phyloP scores from a whole-genome alignment of 306 rosid species.

The Quillaja saponaria region DNA sequence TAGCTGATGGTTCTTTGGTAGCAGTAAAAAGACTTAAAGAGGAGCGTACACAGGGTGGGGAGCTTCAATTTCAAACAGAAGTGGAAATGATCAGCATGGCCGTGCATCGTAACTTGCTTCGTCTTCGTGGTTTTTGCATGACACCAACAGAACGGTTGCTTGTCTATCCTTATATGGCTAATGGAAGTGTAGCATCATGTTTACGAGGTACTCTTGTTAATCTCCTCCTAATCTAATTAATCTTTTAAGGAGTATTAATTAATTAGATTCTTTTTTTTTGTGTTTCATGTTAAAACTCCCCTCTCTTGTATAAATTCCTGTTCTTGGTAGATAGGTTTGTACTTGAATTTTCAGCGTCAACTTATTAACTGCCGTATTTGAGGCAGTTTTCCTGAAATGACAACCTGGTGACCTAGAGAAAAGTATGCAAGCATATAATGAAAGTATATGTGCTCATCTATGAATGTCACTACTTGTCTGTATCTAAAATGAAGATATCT shows the following conservation, averaged over 20 bases:
- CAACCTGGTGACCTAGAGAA: neutral
- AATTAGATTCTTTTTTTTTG: slow-evolving; percentile 19
- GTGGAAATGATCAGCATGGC: slow-evolving; percentile 98
- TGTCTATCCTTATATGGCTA: slow-evolving; percentile 88
- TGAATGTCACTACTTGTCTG: neutral
- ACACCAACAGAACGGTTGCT: slow-evolving; percentile 95
- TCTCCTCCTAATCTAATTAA: neutral
- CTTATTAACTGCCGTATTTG: neutral
- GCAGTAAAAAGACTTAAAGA: slow-evolving; percentile 96
- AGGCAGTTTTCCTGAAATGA: neutral
- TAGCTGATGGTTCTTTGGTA: slow-evolving; percentile 84
- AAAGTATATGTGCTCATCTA: too few relatives aligned
- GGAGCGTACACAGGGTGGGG: slow-evolving; percentile 86
- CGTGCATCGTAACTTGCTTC: slow-evolving; percentile 93
- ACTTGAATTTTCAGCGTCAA: slow-evolving; percentile 4
- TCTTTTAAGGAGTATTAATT: neutral
- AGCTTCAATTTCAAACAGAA: slow-evolving; percentile 93
- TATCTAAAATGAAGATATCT: neutral
- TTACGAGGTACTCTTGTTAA: slow-evolving; percentile 64
- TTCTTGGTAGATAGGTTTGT: slow-evolving; percentile 3
- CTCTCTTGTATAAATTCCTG: neutral
- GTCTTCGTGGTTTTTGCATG: slow-evolving; percentile 92
- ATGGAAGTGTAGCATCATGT: slow-evolving; percentile 97
- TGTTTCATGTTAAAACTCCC: slow-evolving; percentile 2
- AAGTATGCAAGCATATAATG: too few relatives aligned